Conservation (phyloP, 176 grass and related monocot genomes). For the Microstegium vimineum region DNA sequence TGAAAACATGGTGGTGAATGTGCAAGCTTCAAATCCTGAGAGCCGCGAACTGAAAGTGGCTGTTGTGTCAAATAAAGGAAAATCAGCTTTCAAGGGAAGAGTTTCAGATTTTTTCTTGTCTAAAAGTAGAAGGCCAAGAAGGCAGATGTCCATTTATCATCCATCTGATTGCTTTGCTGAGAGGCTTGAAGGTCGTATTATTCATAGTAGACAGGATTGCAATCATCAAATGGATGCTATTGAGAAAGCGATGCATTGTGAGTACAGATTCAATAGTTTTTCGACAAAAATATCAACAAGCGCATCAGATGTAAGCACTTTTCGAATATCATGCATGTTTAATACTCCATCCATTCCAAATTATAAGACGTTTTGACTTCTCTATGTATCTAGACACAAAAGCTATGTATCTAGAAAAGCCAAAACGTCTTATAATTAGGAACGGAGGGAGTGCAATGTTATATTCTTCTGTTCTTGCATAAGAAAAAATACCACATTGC, state of each 20-base stretch:
- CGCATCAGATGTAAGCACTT: conserved; percentile 32
- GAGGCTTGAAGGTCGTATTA: conserved; percentile 9
- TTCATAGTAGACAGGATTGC: background rate
- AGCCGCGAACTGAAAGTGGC: conserved; percentile 26
- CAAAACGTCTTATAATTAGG: no score
- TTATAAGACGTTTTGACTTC: no score
- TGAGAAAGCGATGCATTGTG: background rate
- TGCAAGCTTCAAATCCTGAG: conserved; percentile 36
- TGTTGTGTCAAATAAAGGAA: conserved; percentile 42
- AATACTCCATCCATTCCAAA: background rate
- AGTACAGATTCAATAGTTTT: conserved; percentile 5
- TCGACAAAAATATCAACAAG: conserved; percentile 12
- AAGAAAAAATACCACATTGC: background rate
- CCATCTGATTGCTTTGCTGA: conserved; percentile 15
- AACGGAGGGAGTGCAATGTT: background rate
- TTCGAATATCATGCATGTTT: background rate
- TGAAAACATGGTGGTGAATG: conserved; percentile 40
- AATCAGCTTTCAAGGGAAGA: conserved; percentile 64
- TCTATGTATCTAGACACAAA: no score
- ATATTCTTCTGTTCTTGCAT: conserved; percentile 1
- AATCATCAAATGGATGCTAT: background rate
- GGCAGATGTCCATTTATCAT: conserved; percentile 28
- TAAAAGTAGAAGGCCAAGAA: conserved; percentile 51
- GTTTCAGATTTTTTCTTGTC: conserved; percentile 76
- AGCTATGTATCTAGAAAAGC: no score